Percentiles rank a stretch among this genome's conserved stretches.
phyloP scores from a whole-genome alignment of 2,329 filamentous ascomycete genomes.

The Cercospora brassicicola region DNA sequence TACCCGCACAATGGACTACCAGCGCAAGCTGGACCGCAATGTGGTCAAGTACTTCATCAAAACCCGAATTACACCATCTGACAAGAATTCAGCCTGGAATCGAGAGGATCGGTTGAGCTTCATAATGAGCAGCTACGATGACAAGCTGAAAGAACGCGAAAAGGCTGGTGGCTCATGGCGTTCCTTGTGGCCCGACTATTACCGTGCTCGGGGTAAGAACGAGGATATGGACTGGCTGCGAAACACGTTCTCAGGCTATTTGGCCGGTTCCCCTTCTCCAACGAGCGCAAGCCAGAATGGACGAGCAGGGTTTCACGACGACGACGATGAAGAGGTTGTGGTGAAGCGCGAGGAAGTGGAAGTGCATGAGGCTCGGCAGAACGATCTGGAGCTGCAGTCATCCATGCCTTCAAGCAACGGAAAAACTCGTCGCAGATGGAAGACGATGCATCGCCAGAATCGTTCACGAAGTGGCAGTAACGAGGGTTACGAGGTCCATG shows the following conservation, averaged over 20 bases:
- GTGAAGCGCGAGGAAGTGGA: background rate
- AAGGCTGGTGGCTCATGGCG: background rate
- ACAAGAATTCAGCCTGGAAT: background rate
- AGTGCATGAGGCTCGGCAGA: background rate
- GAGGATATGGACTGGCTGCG: conserved; percentile 8
- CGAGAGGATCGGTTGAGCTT: background rate
- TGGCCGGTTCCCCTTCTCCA: background rate
- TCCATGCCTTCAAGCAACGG: background rate
- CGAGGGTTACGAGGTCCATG: background rate
- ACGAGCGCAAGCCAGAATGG: background rate
- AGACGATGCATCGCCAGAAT: background rate
- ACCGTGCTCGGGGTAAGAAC: background rate
- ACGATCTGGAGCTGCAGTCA: background rate
- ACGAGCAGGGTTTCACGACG: background rate
- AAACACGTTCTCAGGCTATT: background rate
- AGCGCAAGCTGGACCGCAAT: background rate
- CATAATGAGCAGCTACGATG: background rate
- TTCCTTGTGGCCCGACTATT: conserved; percentile 6
- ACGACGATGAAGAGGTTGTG: conserved; percentile 13
- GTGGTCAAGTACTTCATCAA: background rate
- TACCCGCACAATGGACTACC: background rate
- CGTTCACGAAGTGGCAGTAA: background rate
- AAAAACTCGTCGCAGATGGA: background rate
- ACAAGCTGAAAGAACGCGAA: background rate
- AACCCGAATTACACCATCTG: background rate